Conservation (phyloP, 1,284 basidiomycete genomes). For the Cryptococcus sp. region DNA sequence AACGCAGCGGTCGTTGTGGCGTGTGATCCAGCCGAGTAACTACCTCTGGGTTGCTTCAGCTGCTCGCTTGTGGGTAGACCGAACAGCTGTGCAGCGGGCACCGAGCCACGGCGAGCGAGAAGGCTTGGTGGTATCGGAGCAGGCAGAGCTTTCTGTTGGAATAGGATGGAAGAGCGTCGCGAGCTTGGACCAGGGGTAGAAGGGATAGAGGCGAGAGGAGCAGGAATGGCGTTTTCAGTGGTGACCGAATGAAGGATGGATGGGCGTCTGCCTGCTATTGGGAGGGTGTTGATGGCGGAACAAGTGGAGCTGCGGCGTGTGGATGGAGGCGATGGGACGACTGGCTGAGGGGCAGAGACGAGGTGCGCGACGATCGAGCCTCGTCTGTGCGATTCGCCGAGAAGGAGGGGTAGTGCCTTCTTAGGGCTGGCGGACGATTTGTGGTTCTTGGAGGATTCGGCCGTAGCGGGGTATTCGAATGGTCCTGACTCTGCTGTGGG, state of each 20-base stretch:
- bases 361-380: conserved; percentile 9
- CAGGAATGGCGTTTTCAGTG: conserved; percentile 9
- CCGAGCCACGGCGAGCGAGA: conserved; percentile 28
- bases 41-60: conserved; percentile 5
- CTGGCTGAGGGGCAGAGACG: neutral
- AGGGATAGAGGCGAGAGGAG: neutral
- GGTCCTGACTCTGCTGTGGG: conserved; percentile 38
- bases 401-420: neutral
- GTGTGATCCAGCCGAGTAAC: conserved; percentile 9
- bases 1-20: conserved; percentile 17
- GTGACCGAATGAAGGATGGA: conserved; percentile 21
- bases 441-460: neutral
- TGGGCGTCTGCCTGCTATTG: conserved; percentile 16
- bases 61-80: conserved; percentile 18
- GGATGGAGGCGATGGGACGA: conserved; percentile 12
- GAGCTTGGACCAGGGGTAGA: conserved; percentile 2
- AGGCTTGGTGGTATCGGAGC: conserved; percentile 34
- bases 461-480: conserved; percentile 37
- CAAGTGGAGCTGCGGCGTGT: conserved; percentile 17
- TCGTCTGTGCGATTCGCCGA: conserved; percentile 12
- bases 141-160: conserved; percentile 24
- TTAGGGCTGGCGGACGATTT: neutral
- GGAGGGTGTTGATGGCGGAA: conserved; percentile 21
- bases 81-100: conserved; percentile 22
- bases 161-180: conserved; percentile 19